These are phyloP conservation scores for Murraya koenigii DNA, from an alignment of 345 rosid genomes.

Conservation along the genomic window DNA sequence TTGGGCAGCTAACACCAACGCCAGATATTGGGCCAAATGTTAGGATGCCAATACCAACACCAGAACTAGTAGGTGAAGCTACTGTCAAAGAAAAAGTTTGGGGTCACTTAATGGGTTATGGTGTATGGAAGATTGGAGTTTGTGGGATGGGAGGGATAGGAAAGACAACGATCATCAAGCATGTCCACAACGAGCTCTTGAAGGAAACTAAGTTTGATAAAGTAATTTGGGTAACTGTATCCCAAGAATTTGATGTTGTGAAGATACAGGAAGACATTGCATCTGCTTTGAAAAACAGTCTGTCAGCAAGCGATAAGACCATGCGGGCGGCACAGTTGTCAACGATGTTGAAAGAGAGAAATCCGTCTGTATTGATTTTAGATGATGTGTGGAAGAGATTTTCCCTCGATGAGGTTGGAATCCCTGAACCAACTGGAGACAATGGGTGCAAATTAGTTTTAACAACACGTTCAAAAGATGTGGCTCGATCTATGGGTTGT, in stretches of 20 bases:
- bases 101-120: too few relatives aligned
- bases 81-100: too few relatives aligned
- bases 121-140: too few relatives aligned
- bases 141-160: too few relatives aligned
- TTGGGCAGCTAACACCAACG: background rate
- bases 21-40: background rate
- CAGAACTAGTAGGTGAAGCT: background rate
- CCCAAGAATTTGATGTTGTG: background rate
- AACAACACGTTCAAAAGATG: background rate
- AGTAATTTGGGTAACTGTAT: conserved; percentile 23
- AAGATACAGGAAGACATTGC: conserved; percentile 16
- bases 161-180: too few relatives aligned
- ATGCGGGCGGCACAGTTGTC: conserved; percentile 9
- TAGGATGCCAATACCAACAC: background rate
- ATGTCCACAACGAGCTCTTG: too few relatives aligned
- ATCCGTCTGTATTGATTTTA: conserved; percentile 13
- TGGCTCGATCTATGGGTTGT: background rate
- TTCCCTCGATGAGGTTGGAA: conserved; percentile 12
- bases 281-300: background rate
- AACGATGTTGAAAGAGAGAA: background rate
- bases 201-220: background rate
- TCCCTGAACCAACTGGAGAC: background rate
- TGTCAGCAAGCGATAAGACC: background rate
- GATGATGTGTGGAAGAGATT: conserved; percentile 21
- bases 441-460: background rate